These are phyloP conservation scores for Apiotrichum porosum DNA, from an alignment of 1,284 basidiomycete species.

Conservation along the genomic window DNA sequence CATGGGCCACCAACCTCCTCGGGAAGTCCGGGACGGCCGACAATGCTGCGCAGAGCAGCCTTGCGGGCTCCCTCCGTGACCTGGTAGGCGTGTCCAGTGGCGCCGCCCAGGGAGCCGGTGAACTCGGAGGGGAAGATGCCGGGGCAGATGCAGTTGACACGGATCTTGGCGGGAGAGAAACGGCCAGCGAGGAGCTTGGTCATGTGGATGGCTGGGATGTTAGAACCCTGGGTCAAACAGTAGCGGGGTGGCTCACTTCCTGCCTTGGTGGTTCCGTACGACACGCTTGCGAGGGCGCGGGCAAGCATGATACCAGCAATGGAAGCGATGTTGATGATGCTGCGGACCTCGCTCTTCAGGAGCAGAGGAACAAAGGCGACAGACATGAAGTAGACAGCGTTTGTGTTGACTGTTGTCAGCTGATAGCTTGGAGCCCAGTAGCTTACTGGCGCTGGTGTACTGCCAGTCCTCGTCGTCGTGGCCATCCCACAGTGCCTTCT, in stretches of 20 bases:
- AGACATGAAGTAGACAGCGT: slow-evolving; percentile 41
- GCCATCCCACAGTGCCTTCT: slow-evolving; percentile 32
- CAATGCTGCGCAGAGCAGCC: not conserved
- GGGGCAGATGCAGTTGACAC: slow-evolving; percentile 37
- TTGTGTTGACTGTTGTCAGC: slow-evolving; percentile 26
- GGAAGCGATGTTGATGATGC: slow-evolving; percentile 41
- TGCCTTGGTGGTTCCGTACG: slow-evolving; percentile 43
- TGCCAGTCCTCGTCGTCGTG: slow-evolving; percentile 31
- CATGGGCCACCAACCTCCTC: slow-evolving; percentile 26
- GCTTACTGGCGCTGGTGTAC: slow-evolving; percentile 18
- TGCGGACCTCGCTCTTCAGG: slow-evolving; percentile 31
- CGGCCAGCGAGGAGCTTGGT: slow-evolving; percentile 30
- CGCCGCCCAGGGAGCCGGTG: slow-evolving; percentile 12
- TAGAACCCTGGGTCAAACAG: no score
- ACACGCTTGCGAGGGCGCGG: slow-evolving; percentile 24
- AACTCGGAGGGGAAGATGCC: slow-evolving; percentile 36
- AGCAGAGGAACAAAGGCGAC: slow-evolving; percentile 38
- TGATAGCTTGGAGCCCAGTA: no score
- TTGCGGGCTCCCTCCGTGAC: slow-evolving; percentile 14
- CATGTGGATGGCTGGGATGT: slow-evolving; percentile 23
- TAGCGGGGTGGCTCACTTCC: slow-evolving; percentile 1
- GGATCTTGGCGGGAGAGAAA: slow-evolving; percentile 34
- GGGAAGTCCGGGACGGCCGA: slow-evolving; percentile 19
- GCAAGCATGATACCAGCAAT: slow-evolving; percentile 42
- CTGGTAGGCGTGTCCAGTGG: not conserved